Percentiles rank a stretch among this genome's conserved stretches.
phyloP scores from a whole-genome alignment of 306 rosid species.

The Cicer pinnatifidum region DNA sequence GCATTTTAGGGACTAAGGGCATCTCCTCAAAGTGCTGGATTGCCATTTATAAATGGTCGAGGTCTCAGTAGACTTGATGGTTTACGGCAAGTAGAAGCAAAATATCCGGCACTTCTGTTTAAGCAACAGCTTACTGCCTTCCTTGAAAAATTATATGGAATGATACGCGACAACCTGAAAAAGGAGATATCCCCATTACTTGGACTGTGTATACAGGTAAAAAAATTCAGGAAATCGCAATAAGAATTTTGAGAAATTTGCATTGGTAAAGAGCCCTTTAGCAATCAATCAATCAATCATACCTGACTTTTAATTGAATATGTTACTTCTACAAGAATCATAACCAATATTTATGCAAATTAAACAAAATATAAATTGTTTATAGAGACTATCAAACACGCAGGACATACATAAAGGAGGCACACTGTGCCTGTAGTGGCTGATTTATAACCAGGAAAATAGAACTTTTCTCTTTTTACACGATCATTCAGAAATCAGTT shows the following conservation, averaged over 20 bases:
- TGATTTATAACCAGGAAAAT: slow-evolving; percentile 23
- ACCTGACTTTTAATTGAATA: slow-evolving; percentile 24
- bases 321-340: slow-evolving; percentile 11
- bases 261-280: slow-evolving; percentile 22
- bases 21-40: slow-evolving; percentile 93
- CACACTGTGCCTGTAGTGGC: slow-evolving; percentile 32
- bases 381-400: slow-evolving; percentile 3
- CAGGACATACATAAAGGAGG: slow-evolving; percentile 2
- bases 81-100: slow-evolving; percentile 98
- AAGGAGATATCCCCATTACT: slow-evolving; percentile 99
- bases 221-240: neutral
- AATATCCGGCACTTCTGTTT: slow-evolving; percentile 94
- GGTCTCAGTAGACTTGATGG: slow-evolving; percentile 88
- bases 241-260: slow-evolving; percentile 13
- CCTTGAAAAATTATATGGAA: slow-evolving; percentile 98
- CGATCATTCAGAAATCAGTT: slow-evolving; percentile 4
- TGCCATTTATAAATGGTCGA: slow-evolving; percentile 88
- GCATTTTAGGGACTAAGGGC: slow-evolving; percentile 81
- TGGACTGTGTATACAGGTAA: slow-evolving; percentile 95
- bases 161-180: slow-evolving; percentile 93
- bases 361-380: neutral
- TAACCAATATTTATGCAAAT: neutral
- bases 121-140: slow-evolving; percentile 99
- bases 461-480: neutral
- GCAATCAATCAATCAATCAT: slow-evolving; percentile 16